Conservation (phyloP, 2,329 filamentous ascomycete species). For the Diaporthe amygdali region DNA sequence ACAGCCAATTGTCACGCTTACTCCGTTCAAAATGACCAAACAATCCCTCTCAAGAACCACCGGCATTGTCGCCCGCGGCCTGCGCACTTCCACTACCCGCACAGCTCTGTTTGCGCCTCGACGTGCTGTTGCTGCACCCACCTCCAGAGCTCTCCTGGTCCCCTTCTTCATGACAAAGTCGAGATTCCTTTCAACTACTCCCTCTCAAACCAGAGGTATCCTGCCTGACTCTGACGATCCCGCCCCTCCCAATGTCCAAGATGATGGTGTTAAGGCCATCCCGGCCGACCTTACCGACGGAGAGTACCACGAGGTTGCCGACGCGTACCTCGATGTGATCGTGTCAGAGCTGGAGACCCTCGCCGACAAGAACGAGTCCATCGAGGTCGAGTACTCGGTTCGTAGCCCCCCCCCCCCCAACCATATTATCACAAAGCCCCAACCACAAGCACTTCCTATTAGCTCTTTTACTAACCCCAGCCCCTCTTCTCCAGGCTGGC, state of each 20-base stretch:
- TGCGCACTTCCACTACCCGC: constrained; percentile 18
- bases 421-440: neutral
- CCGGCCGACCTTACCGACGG: constrained; percentile 70
- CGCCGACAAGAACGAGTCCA: constrained; percentile 73
- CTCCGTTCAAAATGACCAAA: constrained; percentile 17
- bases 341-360: constrained; percentile 70
- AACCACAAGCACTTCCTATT: neutral
- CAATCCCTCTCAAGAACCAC: constrained; percentile 22
- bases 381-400: constrained; percentile 92
- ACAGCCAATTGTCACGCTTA: neutral
- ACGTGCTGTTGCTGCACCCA: neutral
- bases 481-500: constrained; percentile 65
- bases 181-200: constrained; percentile 38
- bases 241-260: constrained; percentile 45
- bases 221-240: constrained; percentile 65
- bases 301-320: constrained; percentile 79
- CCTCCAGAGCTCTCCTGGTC: neutral
- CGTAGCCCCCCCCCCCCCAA: constrained; percentile 38
- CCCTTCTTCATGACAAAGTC: neutral
- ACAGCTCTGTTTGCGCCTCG: constrained; percentile 13
- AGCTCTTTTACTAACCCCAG: constrained; percentile 24
- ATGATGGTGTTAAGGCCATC: constrained; percentile 33
- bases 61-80: constrained; percentile 12
- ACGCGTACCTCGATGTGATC: constrained; percentile 71
- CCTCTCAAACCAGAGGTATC: constrained; percentile 52